These are phyloP conservation scores for Ceratocystis ficicola DNA, from an alignment of 2,329 filamentous ascomycete genomes.

Conservation along the genomic window DNA sequence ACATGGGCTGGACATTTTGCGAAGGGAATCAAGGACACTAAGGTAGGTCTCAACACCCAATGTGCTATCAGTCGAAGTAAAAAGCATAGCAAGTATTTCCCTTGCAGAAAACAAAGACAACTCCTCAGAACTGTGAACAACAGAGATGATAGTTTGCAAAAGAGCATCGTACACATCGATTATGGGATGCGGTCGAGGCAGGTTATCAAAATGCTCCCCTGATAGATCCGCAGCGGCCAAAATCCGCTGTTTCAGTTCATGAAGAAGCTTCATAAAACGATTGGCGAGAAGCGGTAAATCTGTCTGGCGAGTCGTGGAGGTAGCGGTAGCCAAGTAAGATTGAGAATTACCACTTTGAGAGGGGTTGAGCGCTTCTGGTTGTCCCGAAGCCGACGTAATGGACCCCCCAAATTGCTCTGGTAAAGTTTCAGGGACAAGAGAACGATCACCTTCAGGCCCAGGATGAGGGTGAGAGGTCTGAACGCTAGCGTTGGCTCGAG, in stretches of 20 bases:
- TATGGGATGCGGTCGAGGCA: constrained; percentile 47
- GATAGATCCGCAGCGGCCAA: constrained; percentile 38
- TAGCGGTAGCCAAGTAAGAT: constrained; percentile 22
- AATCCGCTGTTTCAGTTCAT: constrained; percentile 39
- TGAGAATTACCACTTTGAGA: constrained; percentile 40
- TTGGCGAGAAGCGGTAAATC: constrained; percentile 44
- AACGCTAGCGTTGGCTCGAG: constrained; percentile 48
- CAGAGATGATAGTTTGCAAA: constrained; percentile 51
- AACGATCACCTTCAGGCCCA: constrained; percentile 48
- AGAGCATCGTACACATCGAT: constrained; percentile 52
- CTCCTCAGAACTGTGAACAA: constrained; percentile 48
- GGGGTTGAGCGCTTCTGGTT: constrained; percentile 46
- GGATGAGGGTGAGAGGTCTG: constrained; percentile 45
- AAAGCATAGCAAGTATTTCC: constrained; percentile 46
- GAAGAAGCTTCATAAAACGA: constrained; percentile 45
- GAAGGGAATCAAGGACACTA: constrained; percentile 47
- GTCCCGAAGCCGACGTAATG: constrained; percentile 46
- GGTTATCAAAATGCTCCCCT: constrained; percentile 48
- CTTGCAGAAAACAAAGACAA: constrained; percentile 48
- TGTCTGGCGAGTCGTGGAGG: constrained; percentile 31
- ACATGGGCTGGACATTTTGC: constrained; percentile 45
- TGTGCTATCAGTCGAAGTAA: constrained; percentile 42
- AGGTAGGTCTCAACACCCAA: constrained; percentile 50
- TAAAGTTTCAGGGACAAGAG: constrained; percentile 51
- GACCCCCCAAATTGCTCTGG: constrained; percentile 47